A percentile compares a stretch with the other conserved stretches of the same genome.
phyloP scores from a whole-genome alignment of 805 yeast species.

The Yarrowia bubula region DNA sequence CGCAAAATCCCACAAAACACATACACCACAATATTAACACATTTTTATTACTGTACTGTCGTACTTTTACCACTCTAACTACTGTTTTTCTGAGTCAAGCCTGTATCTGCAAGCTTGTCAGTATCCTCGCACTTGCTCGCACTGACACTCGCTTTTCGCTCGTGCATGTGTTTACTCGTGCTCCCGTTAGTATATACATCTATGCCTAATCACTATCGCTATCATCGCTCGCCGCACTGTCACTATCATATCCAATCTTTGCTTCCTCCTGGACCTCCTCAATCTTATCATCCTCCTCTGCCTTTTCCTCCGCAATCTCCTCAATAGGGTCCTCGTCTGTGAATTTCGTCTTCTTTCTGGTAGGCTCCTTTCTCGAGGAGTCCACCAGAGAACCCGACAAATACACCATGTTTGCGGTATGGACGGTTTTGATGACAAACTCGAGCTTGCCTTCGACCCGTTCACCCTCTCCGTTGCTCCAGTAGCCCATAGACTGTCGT shows the following conservation, averaged over 20 bases:
- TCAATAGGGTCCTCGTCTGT: slow-evolving; percentile 6
- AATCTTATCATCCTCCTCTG: not conserved
- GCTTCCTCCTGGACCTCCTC: not conserved
- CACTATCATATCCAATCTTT: slow-evolving; percentile 10
- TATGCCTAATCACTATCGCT: slow-evolving; percentile 4
- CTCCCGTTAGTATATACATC: not conserved
- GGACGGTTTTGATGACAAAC: slow-evolving; percentile 71
- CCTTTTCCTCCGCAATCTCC: slow-evolving; percentile 8
- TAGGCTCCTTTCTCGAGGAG: slow-evolving; percentile 61
- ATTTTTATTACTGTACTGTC: too few species aligned
- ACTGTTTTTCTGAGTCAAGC: too few species aligned
- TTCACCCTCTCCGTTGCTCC: slow-evolving; percentile 75
- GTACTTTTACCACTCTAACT: too few species aligned
- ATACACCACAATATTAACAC: too few species aligned
- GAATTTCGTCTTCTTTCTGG: slow-evolving; percentile 53
- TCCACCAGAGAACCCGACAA: slow-evolving; percentile 80
- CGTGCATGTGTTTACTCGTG: not conserved
- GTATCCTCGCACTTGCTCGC: too few species aligned
- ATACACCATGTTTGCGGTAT: slow-evolving; percentile 67
- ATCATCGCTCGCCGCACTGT: slow-evolving; percentile 4
- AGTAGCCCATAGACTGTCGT: slow-evolving; percentile 70
- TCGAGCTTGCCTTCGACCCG: slow-evolving; percentile 78
- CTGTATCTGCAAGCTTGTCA: too few species aligned
- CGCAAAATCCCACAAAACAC: too few species aligned
- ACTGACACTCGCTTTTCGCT: too few species aligned